These are phyloP conservation scores for Steccherinum ochraceum DNA, from an alignment of 768 basidiomycete genomes.

Conservation along the genomic window DNA sequence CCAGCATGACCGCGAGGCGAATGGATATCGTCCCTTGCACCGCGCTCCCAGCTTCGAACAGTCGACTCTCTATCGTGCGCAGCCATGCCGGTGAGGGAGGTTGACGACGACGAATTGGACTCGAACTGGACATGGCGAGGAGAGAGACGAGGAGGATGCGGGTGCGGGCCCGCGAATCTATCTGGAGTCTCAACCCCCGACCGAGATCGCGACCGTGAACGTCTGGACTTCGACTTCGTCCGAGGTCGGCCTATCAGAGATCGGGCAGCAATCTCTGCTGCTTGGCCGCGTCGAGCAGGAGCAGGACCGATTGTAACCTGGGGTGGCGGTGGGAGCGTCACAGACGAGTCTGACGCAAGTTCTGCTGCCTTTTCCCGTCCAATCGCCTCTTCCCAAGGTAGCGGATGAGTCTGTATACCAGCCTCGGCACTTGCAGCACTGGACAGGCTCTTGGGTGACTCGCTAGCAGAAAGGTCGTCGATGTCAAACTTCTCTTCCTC, in stretches of 20 bases:
- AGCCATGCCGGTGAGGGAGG: constrained; percentile 33
- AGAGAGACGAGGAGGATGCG: constrained; percentile 38
- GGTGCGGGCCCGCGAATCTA: constrained; percentile 47
- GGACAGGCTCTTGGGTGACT: constrained; percentile 26
- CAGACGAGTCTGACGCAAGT: neutral
- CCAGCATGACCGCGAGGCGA: constrained; percentile 26
- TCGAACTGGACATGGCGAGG: constrained; percentile 49
- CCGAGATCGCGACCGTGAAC: constrained; percentile 29
- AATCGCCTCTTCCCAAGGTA: constrained; percentile 11
- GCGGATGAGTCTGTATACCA: constrained; percentile 2
- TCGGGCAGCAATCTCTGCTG: constrained; percentile 12
- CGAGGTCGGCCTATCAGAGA: constrained; percentile 9
- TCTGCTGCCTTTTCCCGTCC: constrained; percentile 17
- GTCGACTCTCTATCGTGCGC: constrained; percentile 21
- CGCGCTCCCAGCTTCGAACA: constrained; percentile 35
- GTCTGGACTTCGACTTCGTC: constrained; percentile 21
- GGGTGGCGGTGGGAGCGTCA: constrained; percentile 9
- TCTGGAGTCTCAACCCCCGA: constrained; percentile 64
- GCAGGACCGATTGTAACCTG: constrained; percentile 25
- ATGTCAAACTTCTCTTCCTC: constrained; percentile 88
- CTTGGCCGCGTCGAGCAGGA: constrained; percentile 20
- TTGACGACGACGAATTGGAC: constrained; percentile 21
- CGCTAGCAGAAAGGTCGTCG: constrained; percentile 71
- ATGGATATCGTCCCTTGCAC: constrained; percentile 49
- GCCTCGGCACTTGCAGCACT: constrained; percentile 9